Base-by-base conservation (phyloP, 2,329 filamentous ascomycete species). In the Pseudogymnoascus sp. region DNA sequence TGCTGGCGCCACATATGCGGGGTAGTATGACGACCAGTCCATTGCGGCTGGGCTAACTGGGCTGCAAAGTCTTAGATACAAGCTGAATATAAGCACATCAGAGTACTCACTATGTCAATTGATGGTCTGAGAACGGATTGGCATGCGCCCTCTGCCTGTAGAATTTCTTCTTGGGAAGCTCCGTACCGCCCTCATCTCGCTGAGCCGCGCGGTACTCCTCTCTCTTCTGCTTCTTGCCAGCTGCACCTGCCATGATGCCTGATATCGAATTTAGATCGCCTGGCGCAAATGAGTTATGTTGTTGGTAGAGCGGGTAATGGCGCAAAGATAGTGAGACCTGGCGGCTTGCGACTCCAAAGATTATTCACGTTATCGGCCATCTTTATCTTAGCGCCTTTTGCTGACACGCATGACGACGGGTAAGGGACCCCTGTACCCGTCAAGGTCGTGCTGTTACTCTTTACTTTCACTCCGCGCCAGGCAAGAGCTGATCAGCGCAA, bases 101-200 rank as follows among this genome's bases (percentile, higher is more conserved):
- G 23, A 23, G 26, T 51, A 79, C 85, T 71, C 83, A 96, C 95
- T 99, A 99, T 71, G 83, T 82, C 73, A 99, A 80, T 64, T 85
- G 80, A 79, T 99, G 95, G 72, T 99, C 95, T 2, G 93, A 97
- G 78, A 99, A 99, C 5, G 93, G 93, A 78, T 99, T 99, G 67
- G 95, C 95, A 78, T 99, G 95, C 39, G 95, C 95, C 75, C 95
- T 85, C 77, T 99, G 95, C 63, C 95, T 86, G 76, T 96, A 99
- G 78, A 95, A 96, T 79, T 90, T 93, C 81, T 99, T 99, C 77
- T 91, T 88, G 8, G 95, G 95, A 71, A 97, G 78, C 70, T 73
- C 70, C 16, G 66, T 68, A 7, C 64, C 66, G 21, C 76, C 79
- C 72, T 83, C 79, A 66, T 83, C 78, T 39, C 77, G 76, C 61